Base-by-base conservation (phyloP, 352 stramenopile genomes). In the Saprolegnia diclina region DNA sequence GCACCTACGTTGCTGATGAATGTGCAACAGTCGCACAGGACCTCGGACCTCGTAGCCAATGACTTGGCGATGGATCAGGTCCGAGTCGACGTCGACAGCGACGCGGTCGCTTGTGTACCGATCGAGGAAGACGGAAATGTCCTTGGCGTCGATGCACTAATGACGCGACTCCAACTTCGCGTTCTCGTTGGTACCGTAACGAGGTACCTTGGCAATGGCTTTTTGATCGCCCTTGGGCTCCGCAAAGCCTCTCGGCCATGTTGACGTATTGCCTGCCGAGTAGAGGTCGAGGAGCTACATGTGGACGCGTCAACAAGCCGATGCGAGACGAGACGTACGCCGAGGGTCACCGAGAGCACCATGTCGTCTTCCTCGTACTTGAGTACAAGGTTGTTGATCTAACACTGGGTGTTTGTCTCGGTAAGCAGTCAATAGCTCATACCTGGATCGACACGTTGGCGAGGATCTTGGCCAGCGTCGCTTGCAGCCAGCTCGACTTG, bases 341-440 rank as follows among this genome's bases (percentile, higher is more conserved):
- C 87, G 29, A 95, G 77, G 18, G 87, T 85, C 37, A 92, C 77
- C 0, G 87, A 95, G 5, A 95, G 79, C 18, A 95, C 87, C 40
- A 95, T 85, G 57, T 93, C 83, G 48, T 91, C 84, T 71, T 95
- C 79, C 56, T 95, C 85, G 65, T 93, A 95, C 69, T 95, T 95
- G 40, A 95, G 79, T 32, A 95, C 87, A 22, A 95, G 81, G 63
- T 95, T 95, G 69, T 93, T 93, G 44, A 94, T 72, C 75, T 94
- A 64, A 10, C 11, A 29, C 32, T n/a, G n/a, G n/a, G 46, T 13
- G 46, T 29, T 2, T 54, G 24, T 54, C n/a, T 29, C 46, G 24
- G 19, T 3, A 52, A n/a, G 44, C 16, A 22, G 19, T 32, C 63
- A 38, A 56, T 13, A 64, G 13, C 14, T 56, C 48, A 13, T 56